Evolutionary conservation across 73 alveolate genomes (phyloP).

Genomic region (Tetrahymena thermophila): DNA sequence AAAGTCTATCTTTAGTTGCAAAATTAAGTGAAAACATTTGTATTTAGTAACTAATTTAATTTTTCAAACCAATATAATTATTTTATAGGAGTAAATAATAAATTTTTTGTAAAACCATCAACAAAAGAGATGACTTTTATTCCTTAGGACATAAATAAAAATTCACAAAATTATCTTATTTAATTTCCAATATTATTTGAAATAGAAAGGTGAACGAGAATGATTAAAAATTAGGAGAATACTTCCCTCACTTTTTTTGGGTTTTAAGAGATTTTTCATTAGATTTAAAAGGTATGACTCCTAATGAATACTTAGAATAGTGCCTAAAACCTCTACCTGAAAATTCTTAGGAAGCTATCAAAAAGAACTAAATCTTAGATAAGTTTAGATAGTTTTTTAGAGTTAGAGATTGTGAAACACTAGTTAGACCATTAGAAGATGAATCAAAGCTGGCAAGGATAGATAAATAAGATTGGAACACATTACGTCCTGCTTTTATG

Average conservation of each 20-base stretch:
- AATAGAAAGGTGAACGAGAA: conserved; percentile 38
- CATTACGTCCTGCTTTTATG: conserved; percentile 68
- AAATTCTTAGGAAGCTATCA: conserved; percentile 55
- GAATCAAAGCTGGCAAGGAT: conserved; percentile 80
- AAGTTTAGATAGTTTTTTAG: conserved; percentile 76
- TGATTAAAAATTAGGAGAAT: conserved; percentile 62
- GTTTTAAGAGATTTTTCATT: conserved; percentile 84
- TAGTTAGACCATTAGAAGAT: conserved; percentile 81
- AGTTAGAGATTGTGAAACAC: conserved; percentile 82
- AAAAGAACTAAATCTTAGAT: conserved; percentile 74
- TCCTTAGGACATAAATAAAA: not conserved
- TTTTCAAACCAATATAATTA: not conserved
- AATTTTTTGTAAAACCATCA: not conserved
- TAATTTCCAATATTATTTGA: not conserved
- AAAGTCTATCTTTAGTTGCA: conserved; percentile 75
- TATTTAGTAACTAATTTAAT: not conserved
- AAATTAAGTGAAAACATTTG: conserved; percentile 71
- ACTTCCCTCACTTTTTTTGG: conserved; percentile 87
- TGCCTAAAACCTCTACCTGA: conserved; percentile 60
- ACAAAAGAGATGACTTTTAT: not conserved
- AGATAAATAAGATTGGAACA: conserved; percentile 67
- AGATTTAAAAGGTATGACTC: conserved; percentile 70
- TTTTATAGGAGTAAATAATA: not conserved
- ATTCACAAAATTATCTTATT: not conserved
- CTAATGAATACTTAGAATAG: conserved; percentile 81